Evolutionary conservation across 2,329 filamentous ascomycete species (phyloP).

Genomic region (Exophiala sp.): DNA sequence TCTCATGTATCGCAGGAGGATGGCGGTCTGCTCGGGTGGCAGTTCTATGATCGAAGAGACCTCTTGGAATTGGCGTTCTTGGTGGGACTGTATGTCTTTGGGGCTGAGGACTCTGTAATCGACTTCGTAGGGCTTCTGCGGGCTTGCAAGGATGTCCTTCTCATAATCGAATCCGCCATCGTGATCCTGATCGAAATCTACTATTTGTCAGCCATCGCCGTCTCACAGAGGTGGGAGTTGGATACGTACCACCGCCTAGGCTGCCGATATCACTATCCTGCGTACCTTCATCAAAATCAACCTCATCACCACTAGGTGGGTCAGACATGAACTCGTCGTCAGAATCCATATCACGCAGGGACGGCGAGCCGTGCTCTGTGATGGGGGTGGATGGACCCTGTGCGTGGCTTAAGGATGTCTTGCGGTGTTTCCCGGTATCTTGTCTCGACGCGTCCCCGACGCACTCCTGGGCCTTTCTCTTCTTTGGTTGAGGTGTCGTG

Average conservation of each 20-base stretch:
- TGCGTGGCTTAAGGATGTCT: conserved; percentile 28
- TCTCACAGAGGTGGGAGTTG: background rate
- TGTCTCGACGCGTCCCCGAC: conserved; percentile 29
- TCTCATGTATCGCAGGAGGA: conserved; percentile 77
- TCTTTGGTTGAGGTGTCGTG: conserved; percentile 50
- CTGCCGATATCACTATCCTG: conserved; percentile 63
- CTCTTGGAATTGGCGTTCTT: conserved; percentile 79
- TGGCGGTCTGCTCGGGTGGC: conserved; percentile 81
- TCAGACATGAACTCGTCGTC: conserved; percentile 90
- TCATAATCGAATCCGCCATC: conserved; percentile 60
- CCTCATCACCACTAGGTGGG: conserved; percentile 67
- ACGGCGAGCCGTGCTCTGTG: conserved; percentile 39
- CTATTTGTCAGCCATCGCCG: conserved; percentile 24
- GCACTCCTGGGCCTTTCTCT: conserved; percentile 50
- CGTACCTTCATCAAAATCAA: conserved; percentile 59
- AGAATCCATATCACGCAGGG: conserved; percentile 68
- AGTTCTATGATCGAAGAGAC: conserved; percentile 88
- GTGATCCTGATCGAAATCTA: conserved; percentile 54
- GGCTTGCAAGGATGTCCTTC: conserved; percentile 65
- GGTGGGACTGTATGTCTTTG: conserved; percentile 72
- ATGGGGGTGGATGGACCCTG: conserved; percentile 46
- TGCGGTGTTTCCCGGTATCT: conserved; percentile 32
- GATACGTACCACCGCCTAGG: conserved; percentile 23
- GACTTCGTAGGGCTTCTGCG: conserved; percentile 72
- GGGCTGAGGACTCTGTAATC: conserved; percentile 78